Evolutionary conservation across 192 early-diverging fungal genomes (phyloP).

Genomic region (Linnemannia zychae): DNA sequence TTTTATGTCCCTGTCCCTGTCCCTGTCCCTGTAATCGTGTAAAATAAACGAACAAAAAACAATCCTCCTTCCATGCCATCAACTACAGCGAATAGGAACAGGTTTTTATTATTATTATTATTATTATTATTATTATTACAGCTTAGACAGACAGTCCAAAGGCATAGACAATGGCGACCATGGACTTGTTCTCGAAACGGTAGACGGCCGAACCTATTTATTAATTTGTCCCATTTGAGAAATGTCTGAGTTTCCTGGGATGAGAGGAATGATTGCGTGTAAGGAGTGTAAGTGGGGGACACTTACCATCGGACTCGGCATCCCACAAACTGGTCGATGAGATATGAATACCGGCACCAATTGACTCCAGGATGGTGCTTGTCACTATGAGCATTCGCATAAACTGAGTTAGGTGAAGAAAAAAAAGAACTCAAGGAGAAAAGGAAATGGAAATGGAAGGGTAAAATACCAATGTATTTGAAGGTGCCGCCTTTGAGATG

Average conservation of each 20-base stretch:
- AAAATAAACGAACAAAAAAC: too few species aligned
- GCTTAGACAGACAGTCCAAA: slow-evolving; percentile 31
- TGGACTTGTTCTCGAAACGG: slow-evolving; percentile 44
- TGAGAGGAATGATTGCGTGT: not conserved
- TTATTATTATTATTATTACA: not conserved
- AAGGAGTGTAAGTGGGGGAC: too few species aligned
- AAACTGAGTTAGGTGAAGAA: not conserved
- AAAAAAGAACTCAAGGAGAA: not conserved
- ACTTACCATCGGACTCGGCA: slow-evolving; percentile 41
- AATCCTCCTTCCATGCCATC: too few species aligned
- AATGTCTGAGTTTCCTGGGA: not conserved
- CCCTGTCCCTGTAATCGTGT: too few species aligned
- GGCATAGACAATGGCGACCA: slow-evolving; percentile 41
- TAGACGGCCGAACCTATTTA: slow-evolving; percentile 36
- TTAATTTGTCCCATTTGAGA: not conserved
- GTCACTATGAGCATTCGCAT: slow-evolving; percentile 24
- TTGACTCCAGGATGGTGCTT: slow-evolving; percentile 39
- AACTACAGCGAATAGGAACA: too few species aligned
- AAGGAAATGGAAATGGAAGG: not conserved
- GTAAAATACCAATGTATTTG: slow-evolving; percentile 40
- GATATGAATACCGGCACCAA: slow-evolving; percentile 43
- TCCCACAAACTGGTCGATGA: slow-evolving; percentile 53
- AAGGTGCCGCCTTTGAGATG: slow-evolving; percentile 43
- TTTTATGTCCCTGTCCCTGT: too few species aligned
- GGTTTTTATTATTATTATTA: not conserved